A percentile compares a stretch with the other conserved stretches of the same genome.
phyloP scores from a whole-genome alignment of 73 alveolate species.

The Urostyla sp. region DNA sequence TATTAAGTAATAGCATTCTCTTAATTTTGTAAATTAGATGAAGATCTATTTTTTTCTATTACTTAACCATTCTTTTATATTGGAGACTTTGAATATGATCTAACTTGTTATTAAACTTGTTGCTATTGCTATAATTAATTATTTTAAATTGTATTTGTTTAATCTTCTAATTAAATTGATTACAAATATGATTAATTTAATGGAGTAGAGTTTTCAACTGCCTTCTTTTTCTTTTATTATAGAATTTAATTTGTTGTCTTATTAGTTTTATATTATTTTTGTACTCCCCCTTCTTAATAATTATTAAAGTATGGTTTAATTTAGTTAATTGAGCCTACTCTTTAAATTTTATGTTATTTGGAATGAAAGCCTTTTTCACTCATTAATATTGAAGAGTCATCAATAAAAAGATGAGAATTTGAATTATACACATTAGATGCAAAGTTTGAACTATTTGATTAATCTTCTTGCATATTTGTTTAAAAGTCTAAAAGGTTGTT shows the following conservation, averaged over 20 bases:
- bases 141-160: background rate
- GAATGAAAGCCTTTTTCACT: background rate
- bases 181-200: background rate
- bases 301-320: too few species aligned
- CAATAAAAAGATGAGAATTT: slow-evolving; percentile 36
- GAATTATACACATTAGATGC: slow-evolving; percentile 38
- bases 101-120: background rate
- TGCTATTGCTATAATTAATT: background rate
- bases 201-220: background rate
- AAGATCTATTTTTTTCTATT: background rate
- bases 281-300: too few species aligned
- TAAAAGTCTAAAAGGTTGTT: slow-evolving; percentile 12
- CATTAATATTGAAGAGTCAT: slow-evolving; percentile 14
- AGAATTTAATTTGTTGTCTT: background rate
- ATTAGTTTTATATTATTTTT: background rate
- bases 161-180: background rate
- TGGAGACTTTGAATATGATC: slow-evolving; percentile 17
- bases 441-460: slow-evolving; percentile 53
- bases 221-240: too few species aligned
- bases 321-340: too few species aligned
- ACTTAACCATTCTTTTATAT: background rate
- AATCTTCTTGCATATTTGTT: slow-evolving; percentile 13
- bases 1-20: slow-evolving; percentile 17
- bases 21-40: slow-evolving; percentile 10
- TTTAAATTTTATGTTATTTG: background rate